These are phyloP conservation scores for Daldinia caldariorum DNA, from an alignment of 495 filamentous ascomycete genomes.

Conservation along the genomic window DNA sequence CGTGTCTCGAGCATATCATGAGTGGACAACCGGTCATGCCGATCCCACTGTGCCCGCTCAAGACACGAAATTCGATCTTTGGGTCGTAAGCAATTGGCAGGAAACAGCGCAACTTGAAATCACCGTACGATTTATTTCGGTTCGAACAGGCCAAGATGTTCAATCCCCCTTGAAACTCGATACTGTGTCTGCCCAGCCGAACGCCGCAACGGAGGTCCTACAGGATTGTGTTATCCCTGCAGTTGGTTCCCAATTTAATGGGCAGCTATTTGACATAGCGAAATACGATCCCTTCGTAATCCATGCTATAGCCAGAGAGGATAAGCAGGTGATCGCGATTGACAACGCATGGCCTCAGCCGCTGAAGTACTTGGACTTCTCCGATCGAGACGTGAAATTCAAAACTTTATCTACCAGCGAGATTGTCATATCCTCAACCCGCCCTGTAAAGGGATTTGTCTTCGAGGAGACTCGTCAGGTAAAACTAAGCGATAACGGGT, in stretches of 20 bases:
- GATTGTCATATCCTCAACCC: constrained; percentile 49
- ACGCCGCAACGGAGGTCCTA: constrained; percentile 72
- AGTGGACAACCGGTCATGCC: constrained; percentile 65
- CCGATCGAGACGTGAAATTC: constrained; percentile 48
- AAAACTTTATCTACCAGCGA: constrained; percentile 24
- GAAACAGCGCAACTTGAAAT: constrained; percentile 59
- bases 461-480: constrained; percentile 55
- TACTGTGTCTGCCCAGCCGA: constrained; percentile 63
- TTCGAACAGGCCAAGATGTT: constrained; percentile 68
- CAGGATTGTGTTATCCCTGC: constrained; percentile 45
- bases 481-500: constrained; percentile 58
- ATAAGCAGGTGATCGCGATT: constrained; percentile 62
- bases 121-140: constrained; percentile 69
- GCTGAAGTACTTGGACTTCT: constrained; percentile 78
- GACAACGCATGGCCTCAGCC: constrained; percentile 84
- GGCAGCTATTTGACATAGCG: constrained; percentile 51
- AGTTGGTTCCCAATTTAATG: constrained; percentile 4
- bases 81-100: constrained; percentile 69
- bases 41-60: constrained; percentile 58
- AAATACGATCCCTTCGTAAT: constrained; percentile 59
- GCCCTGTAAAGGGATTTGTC: constrained; percentile 61
- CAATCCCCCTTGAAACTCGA: constrained; percentile 56
- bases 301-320: constrained; percentile 56
- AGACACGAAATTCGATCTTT: constrained; percentile 70
- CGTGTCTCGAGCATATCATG: constrained; percentile 70